Evolutionary conservation across 2,329 filamentous ascomycete species (phyloP).

Genomic region (Massarina eburnea): DNA sequence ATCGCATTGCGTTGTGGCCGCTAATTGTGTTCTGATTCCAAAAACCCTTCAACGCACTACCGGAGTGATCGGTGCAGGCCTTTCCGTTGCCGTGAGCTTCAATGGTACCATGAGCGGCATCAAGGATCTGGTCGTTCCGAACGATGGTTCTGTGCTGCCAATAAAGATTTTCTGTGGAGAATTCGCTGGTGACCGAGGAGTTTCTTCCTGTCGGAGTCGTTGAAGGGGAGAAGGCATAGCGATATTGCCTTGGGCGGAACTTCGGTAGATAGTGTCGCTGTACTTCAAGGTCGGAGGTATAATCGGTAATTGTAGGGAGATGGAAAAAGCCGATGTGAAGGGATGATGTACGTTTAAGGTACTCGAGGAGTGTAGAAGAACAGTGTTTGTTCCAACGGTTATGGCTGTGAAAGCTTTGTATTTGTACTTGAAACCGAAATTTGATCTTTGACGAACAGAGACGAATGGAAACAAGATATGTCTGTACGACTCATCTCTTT

Average conservation of each 20-base stretch:
- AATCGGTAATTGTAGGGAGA: not conserved
- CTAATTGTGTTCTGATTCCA: not conserved
- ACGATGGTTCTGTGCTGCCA: not conserved
- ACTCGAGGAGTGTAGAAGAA: too few species aligned
- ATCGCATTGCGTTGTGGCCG: too few species aligned
- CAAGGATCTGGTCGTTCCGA: not conserved
- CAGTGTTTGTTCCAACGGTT: too few species aligned
- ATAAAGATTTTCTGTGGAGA: slow-evolving; percentile 7
- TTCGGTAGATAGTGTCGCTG: not conserved
- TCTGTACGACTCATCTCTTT: not conserved
- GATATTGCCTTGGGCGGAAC: not conserved
- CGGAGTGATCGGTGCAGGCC: not conserved
- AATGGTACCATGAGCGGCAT: slow-evolving; percentile 3
- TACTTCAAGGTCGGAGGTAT: not conserved
- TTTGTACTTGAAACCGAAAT: too few species aligned
- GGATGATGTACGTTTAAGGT: too few species aligned
- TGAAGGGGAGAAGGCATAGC: slow-evolving; percentile 5
- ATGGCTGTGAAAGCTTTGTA: too few species aligned
- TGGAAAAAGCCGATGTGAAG: not conserved
- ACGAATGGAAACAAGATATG: not conserved
- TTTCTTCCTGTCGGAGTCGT: slow-evolving; percentile 3
- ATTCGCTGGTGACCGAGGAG: not conserved
- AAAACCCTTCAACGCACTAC: not conserved
- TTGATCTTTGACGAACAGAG: not conserved
- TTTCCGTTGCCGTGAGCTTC: slow-evolving; percentile 1